Percentiles rank a stretch among this genome's conserved stretches.
phyloP scores from a whole-genome alignment of 1,284 basidiomycete species.

The Phylloporus sp. region DNA sequence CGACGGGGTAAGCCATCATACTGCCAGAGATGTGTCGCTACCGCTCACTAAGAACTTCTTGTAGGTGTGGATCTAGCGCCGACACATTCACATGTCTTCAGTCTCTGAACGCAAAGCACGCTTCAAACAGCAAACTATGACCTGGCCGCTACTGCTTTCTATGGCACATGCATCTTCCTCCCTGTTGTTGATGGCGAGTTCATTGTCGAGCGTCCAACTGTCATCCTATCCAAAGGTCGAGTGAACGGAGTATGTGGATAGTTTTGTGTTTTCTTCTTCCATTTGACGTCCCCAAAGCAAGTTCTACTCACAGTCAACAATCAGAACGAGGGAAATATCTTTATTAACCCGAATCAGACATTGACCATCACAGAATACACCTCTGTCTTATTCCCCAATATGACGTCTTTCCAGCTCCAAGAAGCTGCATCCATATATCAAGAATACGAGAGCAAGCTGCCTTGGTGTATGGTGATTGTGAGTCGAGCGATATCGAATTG shows the following conservation, averaged over 20 bases:
- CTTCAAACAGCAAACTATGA: constrained; percentile 32
- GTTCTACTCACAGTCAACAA: constrained; percentile 22
- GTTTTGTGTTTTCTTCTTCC: neutral
- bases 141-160: constrained; percentile 30
- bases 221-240: constrained; percentile 31
- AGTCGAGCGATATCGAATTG: constrained; percentile 11
- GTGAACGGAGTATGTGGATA: constrained; percentile 19
- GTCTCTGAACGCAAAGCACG: constrained; percentile 22
- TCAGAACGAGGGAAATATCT: constrained; percentile 27
- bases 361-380: constrained; percentile 27
- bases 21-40: neutral
- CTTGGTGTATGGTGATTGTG: constrained; percentile 31
- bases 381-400: constrained; percentile 32
- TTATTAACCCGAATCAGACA: constrained; percentile 24
- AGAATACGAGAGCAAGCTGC: constrained; percentile 23
- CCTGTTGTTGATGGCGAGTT: constrained; percentile 46
- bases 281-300: constrained; percentile 18
- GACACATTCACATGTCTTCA: constrained; percentile 40
- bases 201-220: constrained; percentile 39
- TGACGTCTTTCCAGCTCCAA: constrained; percentile 16
- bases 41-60: neutral
- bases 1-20: neutral
- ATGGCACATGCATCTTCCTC: constrained; percentile 35
- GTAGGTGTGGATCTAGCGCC: constrained; percentile 32
- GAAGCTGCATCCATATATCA: constrained; percentile 22